Evolutionary conservation across 306 rosid genomes (phyloP).

Genomic region (Vigna trinervia): DNA sequence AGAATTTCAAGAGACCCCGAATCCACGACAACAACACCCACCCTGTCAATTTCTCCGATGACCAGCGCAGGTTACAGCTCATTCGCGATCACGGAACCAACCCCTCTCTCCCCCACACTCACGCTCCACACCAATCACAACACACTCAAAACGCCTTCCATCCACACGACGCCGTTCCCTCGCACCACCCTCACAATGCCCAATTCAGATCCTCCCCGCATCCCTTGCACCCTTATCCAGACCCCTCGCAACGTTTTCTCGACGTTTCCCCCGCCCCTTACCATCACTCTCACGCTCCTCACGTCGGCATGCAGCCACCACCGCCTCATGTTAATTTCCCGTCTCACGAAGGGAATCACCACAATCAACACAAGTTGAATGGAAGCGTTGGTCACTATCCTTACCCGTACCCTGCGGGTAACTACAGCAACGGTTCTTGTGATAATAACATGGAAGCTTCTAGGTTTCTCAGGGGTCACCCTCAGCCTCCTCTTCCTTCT

Average conservation of each 20-base stretch:
- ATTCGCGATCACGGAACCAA: conserved; percentile 87
- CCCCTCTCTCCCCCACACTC: conserved; percentile 29
- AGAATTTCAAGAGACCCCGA: conserved; percentile 66
- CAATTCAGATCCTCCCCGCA: not conserved
- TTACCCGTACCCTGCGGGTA: conserved; percentile 43
- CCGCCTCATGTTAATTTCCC: not conserved
- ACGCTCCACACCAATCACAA: not conserved
- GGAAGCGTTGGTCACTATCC: conserved; percentile 13
- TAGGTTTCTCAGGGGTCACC: conserved; percentile 57
- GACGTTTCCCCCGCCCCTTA: not conserved
- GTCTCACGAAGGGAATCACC: not conserved
- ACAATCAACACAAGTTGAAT: no score
- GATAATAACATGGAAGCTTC: conserved; percentile 56
- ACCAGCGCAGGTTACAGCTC: conserved; percentile 75
- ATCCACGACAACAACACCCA: conserved; percentile 44
- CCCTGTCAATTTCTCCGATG: conserved; percentile 45
- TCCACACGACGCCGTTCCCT: not conserved
- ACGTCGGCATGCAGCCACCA: not conserved
- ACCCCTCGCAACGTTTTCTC: not conserved
- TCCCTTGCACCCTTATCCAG: not conserved
- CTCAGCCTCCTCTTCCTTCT: conserved; percentile 64
- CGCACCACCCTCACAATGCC: not conserved
- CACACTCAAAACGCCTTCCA: conserved; percentile 24
- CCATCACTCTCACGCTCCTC: conserved; percentile 25
- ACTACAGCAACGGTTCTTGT: conserved; percentile 38